These are phyloP conservation scores for Trichaptum fuscoviolaceum DNA, from an alignment of 768 basidiomycete genomes.

Conservation along the genomic window DNA sequence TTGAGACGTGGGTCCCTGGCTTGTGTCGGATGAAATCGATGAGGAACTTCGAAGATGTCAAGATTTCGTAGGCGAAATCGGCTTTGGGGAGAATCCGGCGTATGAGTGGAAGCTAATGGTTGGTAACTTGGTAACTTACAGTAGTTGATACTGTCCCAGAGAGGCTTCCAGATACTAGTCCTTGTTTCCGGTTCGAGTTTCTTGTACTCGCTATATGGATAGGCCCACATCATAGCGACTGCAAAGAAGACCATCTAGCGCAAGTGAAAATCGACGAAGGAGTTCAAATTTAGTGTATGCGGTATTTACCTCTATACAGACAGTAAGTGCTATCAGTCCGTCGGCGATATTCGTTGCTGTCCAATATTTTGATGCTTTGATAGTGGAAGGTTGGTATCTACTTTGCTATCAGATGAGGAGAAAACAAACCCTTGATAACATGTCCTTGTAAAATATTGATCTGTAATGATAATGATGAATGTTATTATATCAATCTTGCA, in stretches of 20 bases:
- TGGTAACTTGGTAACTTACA: constrained; percentile 25
- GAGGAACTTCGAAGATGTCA: constrained; percentile 58
- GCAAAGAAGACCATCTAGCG: constrained; percentile 89
- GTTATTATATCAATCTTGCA: neutral
- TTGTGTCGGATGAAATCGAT: constrained; percentile 33
- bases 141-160: constrained; percentile 61
- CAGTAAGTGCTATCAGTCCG: constrained; percentile 78
- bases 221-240: constrained; percentile 78
- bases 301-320: constrained; percentile 68
- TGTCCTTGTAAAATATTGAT: constrained; percentile 39
- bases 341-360: constrained; percentile 79
- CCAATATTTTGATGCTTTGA: constrained; percentile 69
- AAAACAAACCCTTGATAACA: constrained; percentile 56
- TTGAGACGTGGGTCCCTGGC: constrained; percentile 14
- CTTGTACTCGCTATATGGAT: constrained; percentile 65
- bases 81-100: constrained; percentile 26
- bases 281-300: constrained; percentile 2
- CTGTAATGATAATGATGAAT: neutral
- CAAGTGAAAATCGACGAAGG: neutral
- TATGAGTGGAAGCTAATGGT: constrained; percentile 6
- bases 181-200: constrained; percentile 28
- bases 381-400: neutral
- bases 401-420: neutral
- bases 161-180: constrained; percentile 61
- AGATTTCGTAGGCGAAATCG: constrained; percentile 69